Conservation (phyloP, 768 basidiomycete genomes). For the Mycena galericulata region DNA sequence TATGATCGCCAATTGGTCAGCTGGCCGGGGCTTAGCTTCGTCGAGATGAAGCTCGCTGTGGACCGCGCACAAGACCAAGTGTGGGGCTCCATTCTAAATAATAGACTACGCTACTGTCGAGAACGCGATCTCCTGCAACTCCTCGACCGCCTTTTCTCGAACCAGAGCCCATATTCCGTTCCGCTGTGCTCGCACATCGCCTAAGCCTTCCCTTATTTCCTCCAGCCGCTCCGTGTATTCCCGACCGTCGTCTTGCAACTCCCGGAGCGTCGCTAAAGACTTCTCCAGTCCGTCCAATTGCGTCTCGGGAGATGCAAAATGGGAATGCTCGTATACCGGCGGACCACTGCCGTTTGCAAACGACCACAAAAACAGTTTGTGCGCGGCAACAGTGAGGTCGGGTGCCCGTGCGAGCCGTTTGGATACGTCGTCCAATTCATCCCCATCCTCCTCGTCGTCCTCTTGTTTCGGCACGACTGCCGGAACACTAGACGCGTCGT, state of each 20-base stretch:
- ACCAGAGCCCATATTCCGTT: conserved; percentile 83
- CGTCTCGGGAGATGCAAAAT: conserved; percentile 73
- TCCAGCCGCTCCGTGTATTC: conserved; percentile 89
- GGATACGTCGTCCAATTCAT: conserved; percentile 53
- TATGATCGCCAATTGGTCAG: conserved; percentile 13
- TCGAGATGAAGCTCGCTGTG: too few species aligned
- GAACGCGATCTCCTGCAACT: conserved; percentile 76
- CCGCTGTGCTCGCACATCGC: conserved; percentile 78
- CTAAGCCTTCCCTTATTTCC: conserved; percentile 86
- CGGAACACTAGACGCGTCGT: conserved; percentile 53
- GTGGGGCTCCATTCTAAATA: neutral
- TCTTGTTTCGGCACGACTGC: conserved; percentile 75
- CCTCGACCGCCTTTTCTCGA: conserved; percentile 77
- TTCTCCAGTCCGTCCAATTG: conserved; percentile 82
- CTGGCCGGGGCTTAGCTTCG: too few species aligned
- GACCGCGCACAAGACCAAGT: neutral
- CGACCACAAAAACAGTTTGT: conserved; percentile 74
- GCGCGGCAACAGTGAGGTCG: conserved; percentile 71
- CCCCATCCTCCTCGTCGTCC: conserved; percentile 70
- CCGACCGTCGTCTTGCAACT: conserved; percentile 87
- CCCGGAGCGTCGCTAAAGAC: conserved; percentile 76
- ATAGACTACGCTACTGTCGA: conserved; percentile 28
- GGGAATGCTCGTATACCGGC: conserved; percentile 67
- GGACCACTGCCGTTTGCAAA: conserved; percentile 57
- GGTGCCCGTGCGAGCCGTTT: conserved; percentile 68